phyloP scores from a whole-genome alignment of 179 eudicot genomes.

The Spinacia oleracea region DNA sequence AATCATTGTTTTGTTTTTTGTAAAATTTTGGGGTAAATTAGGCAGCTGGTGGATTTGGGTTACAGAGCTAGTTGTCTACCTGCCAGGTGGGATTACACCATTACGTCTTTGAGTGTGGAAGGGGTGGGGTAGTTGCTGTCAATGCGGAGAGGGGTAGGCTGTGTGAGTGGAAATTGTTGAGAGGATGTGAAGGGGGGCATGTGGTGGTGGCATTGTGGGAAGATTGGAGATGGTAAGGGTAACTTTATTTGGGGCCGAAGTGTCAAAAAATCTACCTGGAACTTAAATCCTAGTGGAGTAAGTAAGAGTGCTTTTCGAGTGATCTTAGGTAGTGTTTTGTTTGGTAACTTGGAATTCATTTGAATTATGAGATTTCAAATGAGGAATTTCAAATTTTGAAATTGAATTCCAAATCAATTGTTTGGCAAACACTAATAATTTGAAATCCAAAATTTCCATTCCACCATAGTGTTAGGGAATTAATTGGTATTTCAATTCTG shows the following conservation, averaged over 20 bases:
- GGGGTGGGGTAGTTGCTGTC: neutral
- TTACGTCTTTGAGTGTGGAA: neutral
- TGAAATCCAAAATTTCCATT: too few species aligned
- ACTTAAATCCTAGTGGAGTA: neutral
- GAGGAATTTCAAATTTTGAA: too few species aligned
- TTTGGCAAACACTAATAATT: too few species aligned
- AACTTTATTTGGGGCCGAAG: neutral
- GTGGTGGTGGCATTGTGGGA: slow-evolving; percentile 1
- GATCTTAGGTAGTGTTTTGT: too few species aligned
- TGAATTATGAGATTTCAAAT: too few species aligned
- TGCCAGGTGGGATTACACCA: neutral
- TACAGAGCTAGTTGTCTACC: neutral
- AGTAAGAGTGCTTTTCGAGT: neutral
- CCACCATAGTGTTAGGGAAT: too few species aligned
- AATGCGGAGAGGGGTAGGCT: neutral
- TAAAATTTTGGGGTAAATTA: neutral
- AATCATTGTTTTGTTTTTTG: neutral
- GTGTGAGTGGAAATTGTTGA: neutral
- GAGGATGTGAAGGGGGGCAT: neutral
- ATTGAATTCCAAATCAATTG: too few species aligned
- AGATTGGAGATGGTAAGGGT: neutral
- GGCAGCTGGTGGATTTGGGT: neutral
- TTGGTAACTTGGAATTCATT: too few species aligned
- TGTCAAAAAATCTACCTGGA: neutral
- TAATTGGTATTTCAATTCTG: too few species aligned